Evolutionary conservation across 2,329 filamentous ascomycete genomes (phyloP).

Genomic region (Claviceps sp.): DNA sequence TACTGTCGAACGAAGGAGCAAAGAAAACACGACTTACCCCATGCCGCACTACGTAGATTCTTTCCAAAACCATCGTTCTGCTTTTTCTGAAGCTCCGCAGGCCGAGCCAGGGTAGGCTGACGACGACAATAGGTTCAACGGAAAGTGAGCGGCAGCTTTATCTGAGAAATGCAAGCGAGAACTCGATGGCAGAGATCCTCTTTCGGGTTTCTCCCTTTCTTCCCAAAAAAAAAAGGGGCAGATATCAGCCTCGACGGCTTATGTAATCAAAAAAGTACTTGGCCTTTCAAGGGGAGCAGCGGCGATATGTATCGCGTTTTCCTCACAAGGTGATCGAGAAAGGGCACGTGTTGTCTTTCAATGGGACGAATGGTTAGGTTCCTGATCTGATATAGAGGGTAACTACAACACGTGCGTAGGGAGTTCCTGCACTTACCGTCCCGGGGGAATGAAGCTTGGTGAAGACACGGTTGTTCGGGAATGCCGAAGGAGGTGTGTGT

Average conservation of each 20-base stretch:
- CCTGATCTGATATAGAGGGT: not conserved
- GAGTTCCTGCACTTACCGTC: not conserved
- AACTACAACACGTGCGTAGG: not conserved
- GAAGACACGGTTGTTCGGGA: not conserved
- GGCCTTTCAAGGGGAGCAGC: too few relatives aligned
- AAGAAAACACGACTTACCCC: slow-evolving; percentile 41
- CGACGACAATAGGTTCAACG: too few relatives aligned
- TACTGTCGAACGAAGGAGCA: not conserved
- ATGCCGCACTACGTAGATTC: slow-evolving; percentile 62
- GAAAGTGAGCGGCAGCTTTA: not conserved
- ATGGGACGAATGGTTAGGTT: not conserved
- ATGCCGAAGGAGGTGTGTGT: too few relatives aligned
- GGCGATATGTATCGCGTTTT: too few relatives aligned
- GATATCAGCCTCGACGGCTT: too few relatives aligned
- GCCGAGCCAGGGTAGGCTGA: too few relatives aligned
- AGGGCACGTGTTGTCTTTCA: not conserved
- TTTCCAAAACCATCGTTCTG: slow-evolving; percentile 47
- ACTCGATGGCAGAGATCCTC: not conserved
- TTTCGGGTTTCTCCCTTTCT: not conserved
- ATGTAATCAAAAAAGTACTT: too few relatives aligned
- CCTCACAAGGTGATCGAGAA: too few relatives aligned
- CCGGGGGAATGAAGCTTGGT: not conserved
- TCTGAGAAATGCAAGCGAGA: not conserved
- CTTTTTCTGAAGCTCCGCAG: not conserved
- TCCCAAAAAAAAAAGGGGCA: not conserved